These are phyloP conservation scores for Ilyonectria mors-panacis DNA, from an alignment of 2,329 filamentous ascomycete species.

Conservation along the genomic window DNA sequence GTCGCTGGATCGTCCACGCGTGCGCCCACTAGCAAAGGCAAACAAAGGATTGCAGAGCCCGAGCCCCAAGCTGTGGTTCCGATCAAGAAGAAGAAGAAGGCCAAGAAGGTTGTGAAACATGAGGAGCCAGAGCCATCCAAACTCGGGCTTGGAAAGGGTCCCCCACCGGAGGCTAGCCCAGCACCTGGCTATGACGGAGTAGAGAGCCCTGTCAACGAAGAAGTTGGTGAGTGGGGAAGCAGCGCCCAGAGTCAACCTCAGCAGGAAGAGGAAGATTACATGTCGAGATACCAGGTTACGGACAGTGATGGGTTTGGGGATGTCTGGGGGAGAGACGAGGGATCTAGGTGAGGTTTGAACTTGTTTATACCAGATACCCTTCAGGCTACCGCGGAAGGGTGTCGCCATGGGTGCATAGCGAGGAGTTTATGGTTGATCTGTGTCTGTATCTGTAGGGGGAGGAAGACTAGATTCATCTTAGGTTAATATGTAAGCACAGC, in stretches of 20 bases:
- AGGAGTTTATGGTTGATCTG: slow-evolving; percentile 43
- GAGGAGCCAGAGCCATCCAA: slow-evolving; percentile 50
- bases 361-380: slow-evolving; percentile 40
- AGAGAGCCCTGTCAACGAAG: slow-evolving; percentile 41
- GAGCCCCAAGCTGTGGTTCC: slow-evolving; percentile 50
- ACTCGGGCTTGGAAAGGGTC: slow-evolving; percentile 46
- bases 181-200: slow-evolving; percentile 37
- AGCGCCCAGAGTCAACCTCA: slow-evolving; percentile 31
- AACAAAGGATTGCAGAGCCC: slow-evolving; percentile 41
- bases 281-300: slow-evolving; percentile 50
- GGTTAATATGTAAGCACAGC: background rate
- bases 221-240: slow-evolving; percentile 30
- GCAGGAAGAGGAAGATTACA: slow-evolving; percentile 21
- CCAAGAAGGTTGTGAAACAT: slow-evolving; percentile 54
- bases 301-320: slow-evolving; percentile 62
- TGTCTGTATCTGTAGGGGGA: slow-evolving; percentile 6
- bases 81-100: slow-evolving; percentile 58
- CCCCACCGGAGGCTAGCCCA: slow-evolving; percentile 34
- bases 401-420: slow-evolving; percentile 41
- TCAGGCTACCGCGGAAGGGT: slow-evolving; percentile 25
- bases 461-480: background rate
- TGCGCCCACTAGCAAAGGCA: slow-evolving; percentile 41
- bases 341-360: slow-evolving; percentile 38
- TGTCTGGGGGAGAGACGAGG: slow-evolving; percentile 57
- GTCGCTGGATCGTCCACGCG: slow-evolving; percentile 21